Percentiles rank a stretch among this genome's conserved stretches.
These are phyloP conservation scores for Aspergillus texensis DNA, from an alignment of 2,329 filamentous ascomycete genomes.

Conservation along the genomic window DNA sequence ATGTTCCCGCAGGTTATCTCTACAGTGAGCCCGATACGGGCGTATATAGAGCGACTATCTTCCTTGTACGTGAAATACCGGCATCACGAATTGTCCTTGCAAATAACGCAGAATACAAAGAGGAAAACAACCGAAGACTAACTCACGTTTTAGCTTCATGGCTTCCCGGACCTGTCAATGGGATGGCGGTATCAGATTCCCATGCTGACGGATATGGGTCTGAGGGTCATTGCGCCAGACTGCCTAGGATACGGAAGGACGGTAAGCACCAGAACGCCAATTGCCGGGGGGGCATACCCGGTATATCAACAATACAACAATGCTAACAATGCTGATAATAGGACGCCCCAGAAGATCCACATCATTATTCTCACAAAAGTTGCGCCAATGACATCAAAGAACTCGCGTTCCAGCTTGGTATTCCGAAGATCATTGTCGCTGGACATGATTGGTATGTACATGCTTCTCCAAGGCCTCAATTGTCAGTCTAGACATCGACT, in stretches of 20 bases:
- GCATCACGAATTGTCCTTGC: background rate
- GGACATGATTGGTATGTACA: constrained; percentile 76
- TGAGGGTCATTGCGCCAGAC: constrained; percentile 81
- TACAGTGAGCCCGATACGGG: constrained; percentile 50
- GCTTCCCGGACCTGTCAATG: constrained; percentile 80
- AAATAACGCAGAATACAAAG: background rate
- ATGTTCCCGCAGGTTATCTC: constrained; percentile 50
- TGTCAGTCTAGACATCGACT: background rate
- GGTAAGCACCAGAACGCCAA: constrained; percentile 37
- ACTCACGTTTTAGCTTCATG: constrained; percentile 59
- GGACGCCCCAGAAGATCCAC: constrained; percentile 63
- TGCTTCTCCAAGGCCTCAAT: constrained; percentile 1
- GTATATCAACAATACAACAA: background rate
- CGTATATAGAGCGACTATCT: constrained; percentile 54
- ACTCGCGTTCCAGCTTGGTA: constrained; percentile 63
- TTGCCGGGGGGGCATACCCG: background rate
- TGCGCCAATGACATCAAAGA: constrained; percentile 74
- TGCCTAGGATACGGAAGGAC: constrained; percentile 85
- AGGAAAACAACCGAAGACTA: background rate
- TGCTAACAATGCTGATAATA: constrained; percentile 41
- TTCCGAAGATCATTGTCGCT: constrained; percentile 71
- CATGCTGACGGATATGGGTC: constrained; percentile 67
- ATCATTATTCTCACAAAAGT: constrained; percentile 71
- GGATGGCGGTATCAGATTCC: constrained; percentile 93
- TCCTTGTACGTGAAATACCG: constrained; percentile 48